Conservation (phyloP, 2,329 filamentous ascomycete species). For the Escovopsis sp. region DNA sequence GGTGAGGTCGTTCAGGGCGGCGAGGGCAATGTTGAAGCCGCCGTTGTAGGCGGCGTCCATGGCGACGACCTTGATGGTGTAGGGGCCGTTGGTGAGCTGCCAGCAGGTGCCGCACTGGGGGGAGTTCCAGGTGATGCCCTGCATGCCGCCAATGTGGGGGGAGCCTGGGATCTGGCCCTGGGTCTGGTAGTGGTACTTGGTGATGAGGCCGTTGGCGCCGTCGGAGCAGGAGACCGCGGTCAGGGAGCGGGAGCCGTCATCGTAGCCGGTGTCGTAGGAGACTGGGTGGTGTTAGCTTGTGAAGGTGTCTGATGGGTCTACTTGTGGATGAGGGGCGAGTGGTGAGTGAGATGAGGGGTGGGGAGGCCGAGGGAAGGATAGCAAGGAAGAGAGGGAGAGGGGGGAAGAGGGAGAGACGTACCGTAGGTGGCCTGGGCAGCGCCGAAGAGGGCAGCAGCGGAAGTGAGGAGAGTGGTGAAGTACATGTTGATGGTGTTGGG, state of each 20-base stretch:
- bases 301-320: too few species aligned
- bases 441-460: conserved; percentile 23
- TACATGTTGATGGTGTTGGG: conserved; percentile 19
- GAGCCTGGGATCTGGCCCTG: conserved; percentile 35
- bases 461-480: conserved; percentile 23
- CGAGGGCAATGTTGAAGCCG: conserved; percentile 40
- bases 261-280: conserved; percentile 59
- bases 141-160: conserved; percentile 39
- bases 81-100: conserved; percentile 34
- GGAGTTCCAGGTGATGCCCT: conserved; percentile 40
- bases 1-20: conserved; percentile 40
- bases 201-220: conserved; percentile 50
- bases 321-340: too few species aligned
- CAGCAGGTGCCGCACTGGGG: conserved; percentile 44
- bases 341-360: too few species aligned
- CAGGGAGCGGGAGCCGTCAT: conserved; percentile 40
- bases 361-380: too few species aligned
- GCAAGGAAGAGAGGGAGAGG: too few species aligned
- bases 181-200: conserved; percentile 41
- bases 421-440: conserved; percentile 22
- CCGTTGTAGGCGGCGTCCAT: conserved; percentile 33
- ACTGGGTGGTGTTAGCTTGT: conserved; percentile 23
- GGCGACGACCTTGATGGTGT: conserved; percentile 37
- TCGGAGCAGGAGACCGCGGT: conserved; percentile 49
- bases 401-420: too few species aligned